Evolutionary conservation across 1,284 basidiomycete genomes (phyloP).

Genomic region (Albatrellus sp.): DNA sequence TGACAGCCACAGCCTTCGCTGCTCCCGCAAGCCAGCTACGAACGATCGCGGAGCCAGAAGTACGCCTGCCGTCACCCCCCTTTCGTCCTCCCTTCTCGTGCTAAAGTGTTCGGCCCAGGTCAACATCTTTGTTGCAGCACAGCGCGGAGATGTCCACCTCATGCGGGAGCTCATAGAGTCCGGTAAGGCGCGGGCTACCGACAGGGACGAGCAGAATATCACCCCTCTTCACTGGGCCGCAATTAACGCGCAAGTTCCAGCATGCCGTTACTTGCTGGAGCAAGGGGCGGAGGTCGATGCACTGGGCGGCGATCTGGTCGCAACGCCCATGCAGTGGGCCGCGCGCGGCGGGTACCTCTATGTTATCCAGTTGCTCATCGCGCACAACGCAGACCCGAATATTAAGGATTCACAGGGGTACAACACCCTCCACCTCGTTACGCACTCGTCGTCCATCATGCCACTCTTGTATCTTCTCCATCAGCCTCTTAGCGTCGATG

Average conservation of each 20-base stretch:
- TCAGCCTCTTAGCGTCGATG: constrained; percentile 82
- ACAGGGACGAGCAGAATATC: constrained; percentile 83
- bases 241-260: constrained; percentile 78
- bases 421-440: constrained; percentile 90
- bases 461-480: constrained; percentile 87
- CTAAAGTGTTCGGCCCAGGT: constrained; percentile 12
- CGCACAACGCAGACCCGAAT: constrained; percentile 85
- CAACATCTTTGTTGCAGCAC: constrained; percentile 78
- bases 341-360: constrained; percentile 94
- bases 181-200: constrained; percentile 63
- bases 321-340: constrained; percentile 97
- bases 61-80: constrained; percentile 9
- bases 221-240: constrained; percentile 97
- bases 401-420: constrained; percentile 91
- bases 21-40: constrained; percentile 16
- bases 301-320: constrained; percentile 88
- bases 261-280: constrained; percentile 76
- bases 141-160: constrained; percentile 70
- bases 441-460: constrained; percentile 92
- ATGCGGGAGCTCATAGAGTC: constrained; percentile 64
- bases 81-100: neutral
- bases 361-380: constrained; percentile 83
- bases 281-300: constrained; percentile 94
- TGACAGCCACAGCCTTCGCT: constrained; percentile 16
- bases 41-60: constrained; percentile 20